These are phyloP conservation scores for Penicillium expansum DNA, from an alignment of 2,329 filamentous ascomycete genomes.

Conservation along the genomic window DNA sequence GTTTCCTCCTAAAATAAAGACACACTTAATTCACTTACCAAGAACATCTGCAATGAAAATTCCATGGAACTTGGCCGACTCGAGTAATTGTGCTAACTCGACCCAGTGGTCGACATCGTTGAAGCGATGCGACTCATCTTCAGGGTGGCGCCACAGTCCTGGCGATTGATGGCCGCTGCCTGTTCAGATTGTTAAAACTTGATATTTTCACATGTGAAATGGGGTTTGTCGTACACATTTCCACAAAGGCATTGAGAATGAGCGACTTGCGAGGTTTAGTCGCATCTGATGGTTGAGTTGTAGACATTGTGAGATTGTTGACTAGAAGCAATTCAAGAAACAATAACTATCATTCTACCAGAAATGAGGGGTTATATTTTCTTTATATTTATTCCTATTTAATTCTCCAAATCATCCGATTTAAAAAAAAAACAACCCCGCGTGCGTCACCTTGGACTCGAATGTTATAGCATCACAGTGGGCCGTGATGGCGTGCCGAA, in stretches of 20 bases:
- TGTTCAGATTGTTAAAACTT: slow-evolving; percentile 17
- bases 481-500: slow-evolving; percentile 33
- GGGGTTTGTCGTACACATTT: slow-evolving; percentile 42
- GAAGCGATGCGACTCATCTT: slow-evolving; percentile 62
- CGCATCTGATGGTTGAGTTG: slow-evolving; percentile 12
- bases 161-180: slow-evolving; percentile 54
- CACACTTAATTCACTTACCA: slow-evolving; percentile 30
- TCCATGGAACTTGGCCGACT: slow-evolving; percentile 62
- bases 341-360: neutral
- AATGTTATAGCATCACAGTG: slow-evolving; percentile 38
- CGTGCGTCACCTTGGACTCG: slow-evolving; percentile 7
- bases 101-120: slow-evolving; percentile 61
- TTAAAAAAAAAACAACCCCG: neutral
- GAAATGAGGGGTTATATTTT: neutral
- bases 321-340: neutral
- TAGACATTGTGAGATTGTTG: neutral
- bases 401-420: neutral
- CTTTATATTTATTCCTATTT: neutral
- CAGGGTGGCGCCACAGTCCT: slow-evolving; percentile 62
- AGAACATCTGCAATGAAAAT: slow-evolving; percentile 68
- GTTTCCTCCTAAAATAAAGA: neutral
- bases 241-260: slow-evolving; percentile 53
- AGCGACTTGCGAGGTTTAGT: slow-evolving; percentile 44
- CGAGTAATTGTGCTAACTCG: slow-evolving; percentile 58
- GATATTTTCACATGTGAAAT: too few relatives aligned